Conservation (phyloP, 2,329 filamentous ascomycete genomes). For the Chaetoscypha palmicola region DNA sequence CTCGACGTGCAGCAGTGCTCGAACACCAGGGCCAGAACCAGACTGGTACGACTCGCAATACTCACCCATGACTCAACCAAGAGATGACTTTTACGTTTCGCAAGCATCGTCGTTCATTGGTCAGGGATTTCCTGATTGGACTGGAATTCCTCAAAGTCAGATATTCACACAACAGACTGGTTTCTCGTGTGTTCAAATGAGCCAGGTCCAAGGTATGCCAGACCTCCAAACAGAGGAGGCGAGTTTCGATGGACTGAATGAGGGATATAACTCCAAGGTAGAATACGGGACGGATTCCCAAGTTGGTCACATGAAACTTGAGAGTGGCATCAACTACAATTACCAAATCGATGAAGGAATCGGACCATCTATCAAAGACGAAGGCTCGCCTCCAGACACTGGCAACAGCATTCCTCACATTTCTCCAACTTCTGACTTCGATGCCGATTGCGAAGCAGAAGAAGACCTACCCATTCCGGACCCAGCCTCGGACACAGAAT, state of each 20-base stretch:
- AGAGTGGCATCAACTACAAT: background rate
- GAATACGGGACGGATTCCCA: constrained; percentile 13
- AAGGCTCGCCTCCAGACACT: constrained; percentile 13
- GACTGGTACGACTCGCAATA: constrained; percentile 20
- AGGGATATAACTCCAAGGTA: constrained; percentile 14
- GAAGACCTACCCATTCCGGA: constrained; percentile 19
- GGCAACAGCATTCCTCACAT: background rate
- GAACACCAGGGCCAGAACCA: constrained; percentile 18
- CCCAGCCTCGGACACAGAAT: constrained; percentile 20
- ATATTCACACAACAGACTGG: constrained; percentile 4
- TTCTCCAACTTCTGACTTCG: constrained; percentile 1
- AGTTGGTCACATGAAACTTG: background rate
- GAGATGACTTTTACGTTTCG: constrained; percentile 13
- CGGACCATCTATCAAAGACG: constrained; percentile 22
- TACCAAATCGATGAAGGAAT: constrained; percentile 22
- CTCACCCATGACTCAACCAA: constrained; percentile 5
- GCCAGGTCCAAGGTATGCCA: constrained; percentile 24
- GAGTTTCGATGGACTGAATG: constrained; percentile 3
- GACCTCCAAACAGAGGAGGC: constrained; percentile 18
- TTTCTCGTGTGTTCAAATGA: constrained; percentile 21
- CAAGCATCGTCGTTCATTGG: constrained; percentile 5
- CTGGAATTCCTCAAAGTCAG: background rate
- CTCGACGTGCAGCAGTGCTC: constrained; percentile 18
- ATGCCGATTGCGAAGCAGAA: constrained; percentile 10
- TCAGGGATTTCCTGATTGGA: constrained; percentile 11